Percentiles rank a stretch among this genome's conserved stretches.
Evolutionary conservation across 2,329 filamentous ascomycete genomes (phyloP).

Genomic region (Leptodontidium sp.): DNA sequence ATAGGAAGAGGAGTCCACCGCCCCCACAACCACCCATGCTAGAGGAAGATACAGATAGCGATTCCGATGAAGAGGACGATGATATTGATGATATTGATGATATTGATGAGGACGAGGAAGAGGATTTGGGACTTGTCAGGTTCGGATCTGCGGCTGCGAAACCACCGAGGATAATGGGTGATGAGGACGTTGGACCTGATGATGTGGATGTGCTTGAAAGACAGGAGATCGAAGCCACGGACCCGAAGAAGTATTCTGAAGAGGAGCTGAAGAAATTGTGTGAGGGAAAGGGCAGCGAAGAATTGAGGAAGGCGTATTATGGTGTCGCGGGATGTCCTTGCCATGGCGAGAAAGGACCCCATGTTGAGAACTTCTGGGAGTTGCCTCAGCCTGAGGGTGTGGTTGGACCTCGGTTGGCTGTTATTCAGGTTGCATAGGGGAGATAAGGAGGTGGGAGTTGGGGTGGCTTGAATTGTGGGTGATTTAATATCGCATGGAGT

Average conservation of each 20-base stretch:
- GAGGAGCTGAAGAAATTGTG: slow-evolving; percentile 35
- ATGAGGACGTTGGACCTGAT: slow-evolving; percentile 27
- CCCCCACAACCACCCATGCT: slow-evolving; percentile 24
- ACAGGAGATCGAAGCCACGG: slow-evolving; percentile 20
- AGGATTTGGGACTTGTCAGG: slow-evolving; percentile 30
- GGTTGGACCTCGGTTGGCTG: slow-evolving; percentile 25
- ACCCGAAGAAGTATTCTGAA: slow-evolving; percentile 23
- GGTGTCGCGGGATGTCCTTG: slow-evolving; percentile 35
- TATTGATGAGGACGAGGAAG: slow-evolving; percentile 34
- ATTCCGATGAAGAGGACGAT: slow-evolving; percentile 22
- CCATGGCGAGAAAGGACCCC: slow-evolving; percentile 32
- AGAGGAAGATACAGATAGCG: slow-evolving; percentile 16
- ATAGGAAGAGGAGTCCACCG: slow-evolving; percentile 30
- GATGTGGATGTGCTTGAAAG: slow-evolving; percentile 25
- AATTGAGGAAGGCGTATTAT: slow-evolving; percentile 33
- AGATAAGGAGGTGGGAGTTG: background rate
- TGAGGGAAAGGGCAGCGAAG: slow-evolving; percentile 25
- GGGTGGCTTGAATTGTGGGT: background rate
- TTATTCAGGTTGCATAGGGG: slow-evolving; percentile 27
- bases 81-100: slow-evolving; percentile 27
- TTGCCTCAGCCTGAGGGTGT: slow-evolving; percentile 27
- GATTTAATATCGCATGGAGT: background rate
- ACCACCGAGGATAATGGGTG: slow-evolving; percentile 35
- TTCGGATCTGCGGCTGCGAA: slow-evolving; percentile 34
- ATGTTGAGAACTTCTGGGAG: slow-evolving; percentile 36